Evolutionary conservation across 139 green algal genomes (phyloP), one percentile per base, ranked within the genome.

Genomic region (Micromonas pusilla): DNA sequence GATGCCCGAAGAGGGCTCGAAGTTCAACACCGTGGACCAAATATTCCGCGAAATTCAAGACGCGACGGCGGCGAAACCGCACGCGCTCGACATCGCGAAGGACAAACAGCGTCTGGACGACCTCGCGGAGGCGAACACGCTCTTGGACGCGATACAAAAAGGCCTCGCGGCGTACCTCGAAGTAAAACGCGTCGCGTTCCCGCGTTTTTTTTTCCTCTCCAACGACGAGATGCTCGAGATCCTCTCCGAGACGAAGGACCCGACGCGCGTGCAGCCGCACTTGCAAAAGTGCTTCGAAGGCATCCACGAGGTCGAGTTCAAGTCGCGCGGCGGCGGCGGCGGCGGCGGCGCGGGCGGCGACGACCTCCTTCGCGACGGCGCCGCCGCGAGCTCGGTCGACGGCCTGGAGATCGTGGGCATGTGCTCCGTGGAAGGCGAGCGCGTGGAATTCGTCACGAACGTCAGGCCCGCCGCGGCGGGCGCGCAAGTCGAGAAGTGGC

Each of bases 121-220:
- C 31, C 77, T 93, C 39, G 67, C 39, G 5, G 87, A 94, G 78
- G 86, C 85, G 52, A 92, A 92, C 86, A 88, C 88, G 86, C 86
- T 92, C 63, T 81, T 93, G 77, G 89, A 92, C 66, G 70, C 86
- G 71, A 73, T 92, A 26, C 86, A 91, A 36, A 94, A 92, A 83
- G 89, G 89, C 1, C 81, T 94, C n/a, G 86, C 85, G 37, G 90
- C 93, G 60, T 94, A 92, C 85, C 81, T 93, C 54, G 90, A 94
- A 80, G 93, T 88, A 66, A 94, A 94, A 83, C 81, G 88, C 32
- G 81, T 92, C 28, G 90, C 90, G 25, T 93, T 94, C 84, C 89
- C 89, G 33, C 81, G 90, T 64, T 94, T 94, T 84, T 94, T 91
- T 81, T 94, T 94, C 81, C 77, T 94, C 20, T 93, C 90, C n/a